A percentile compares a stretch with the other conserved stretches of the same genome.
Conservation (phyloP, 192 early-diverging fungal species). For the Coemansia sp. region DNA sequence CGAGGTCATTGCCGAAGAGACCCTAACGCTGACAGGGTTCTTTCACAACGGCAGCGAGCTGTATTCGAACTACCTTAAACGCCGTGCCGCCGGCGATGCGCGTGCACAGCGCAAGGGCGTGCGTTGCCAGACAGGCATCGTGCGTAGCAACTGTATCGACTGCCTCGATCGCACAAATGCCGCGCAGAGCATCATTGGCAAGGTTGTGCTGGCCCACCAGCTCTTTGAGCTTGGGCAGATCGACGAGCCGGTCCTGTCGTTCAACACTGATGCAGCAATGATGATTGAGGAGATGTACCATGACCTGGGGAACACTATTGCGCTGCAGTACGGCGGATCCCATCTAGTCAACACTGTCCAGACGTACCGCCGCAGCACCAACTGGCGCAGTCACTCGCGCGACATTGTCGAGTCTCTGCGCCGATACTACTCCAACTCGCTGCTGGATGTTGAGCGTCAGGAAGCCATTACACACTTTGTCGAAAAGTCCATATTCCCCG, state of each 20-base stretch:
- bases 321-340: conserved; percentile 92
- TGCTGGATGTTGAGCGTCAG: conserved; percentile 95
- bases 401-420: conserved; percentile 94
- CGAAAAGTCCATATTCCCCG: conserved; percentile 28
- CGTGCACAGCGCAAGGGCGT: conserved; percentile 25
- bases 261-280: conserved; percentile 90
- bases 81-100: conserved; percentile 10
- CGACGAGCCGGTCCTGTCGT: conserved; percentile 66
- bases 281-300: conserved; percentile 97
- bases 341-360: conserved; percentile 98
- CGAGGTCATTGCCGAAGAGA: conserved; percentile 83
- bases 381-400: conserved; percentile 89
- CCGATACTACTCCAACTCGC: conserved; percentile 90
- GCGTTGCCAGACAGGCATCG: conserved; percentile 68
- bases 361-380: conserved; percentile 90
- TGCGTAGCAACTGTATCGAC: conserved; percentile 97
- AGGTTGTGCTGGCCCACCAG: conserved; percentile 88
- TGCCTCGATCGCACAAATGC: conserved; percentile 98
- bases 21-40: conserved; percentile 78
- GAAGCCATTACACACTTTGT: conserved; percentile 91
- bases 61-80: conserved; percentile 28
- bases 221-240: conserved; percentile 85
- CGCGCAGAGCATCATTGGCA: conserved; percentile 92
- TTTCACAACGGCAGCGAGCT: conserved; percentile 87
- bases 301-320: conserved; percentile 95